Base-by-base conservation (phyloP, 1,139 yeast species). In the Oligophagozyma castellii region DNA sequence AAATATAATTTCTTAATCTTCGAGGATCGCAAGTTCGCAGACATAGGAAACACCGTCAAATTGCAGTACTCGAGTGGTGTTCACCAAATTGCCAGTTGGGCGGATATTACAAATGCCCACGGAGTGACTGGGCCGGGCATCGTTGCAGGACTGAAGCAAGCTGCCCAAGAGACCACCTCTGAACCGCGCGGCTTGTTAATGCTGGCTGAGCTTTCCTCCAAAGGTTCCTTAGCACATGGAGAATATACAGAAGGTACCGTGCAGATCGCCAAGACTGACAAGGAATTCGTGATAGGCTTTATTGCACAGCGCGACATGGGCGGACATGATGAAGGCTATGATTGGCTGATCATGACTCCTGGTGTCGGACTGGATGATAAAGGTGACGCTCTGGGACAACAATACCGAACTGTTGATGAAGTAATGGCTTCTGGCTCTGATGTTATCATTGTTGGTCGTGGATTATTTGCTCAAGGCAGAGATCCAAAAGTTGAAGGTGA, bases 11-110 rank as follows among this genome's bases (percentile, higher is more conserved):
- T 86, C 44, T 58, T 89, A 65, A 76, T 86, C 39, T 86, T 86
- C 50, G 98, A 86, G 58, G 98, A 86, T 58, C 70, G 99, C 41
- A 92, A 92, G 60, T 92, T 92, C 57, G 98, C 98, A 16, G 99
- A 92, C 55, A 92, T 92, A 46, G 99, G 99, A n/a, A 83, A 84
- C 48, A 92, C 98, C 1, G 98, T 89, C 29, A 86, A 86, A 58
- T 68, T 81, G 24, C 99, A 92, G 57, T 92, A 89, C 56, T 62
- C 77, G 23, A 81, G 93, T 24, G 99, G 99, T 27, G 76, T 83
- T 3, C 84, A 72, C 61, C 72, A 70, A 50, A 89, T 89, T 38
- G 92, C 93, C 7, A 61, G 73, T 45, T 92, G 98, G 98, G 73
- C 98, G 0, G 95, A 92, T 49, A 81, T 92, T 37, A 86, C 96